Evolutionary conservation across 2,329 filamentous ascomycete genomes (phyloP).

Genomic region (Pseudocercospora ulei): DNA sequence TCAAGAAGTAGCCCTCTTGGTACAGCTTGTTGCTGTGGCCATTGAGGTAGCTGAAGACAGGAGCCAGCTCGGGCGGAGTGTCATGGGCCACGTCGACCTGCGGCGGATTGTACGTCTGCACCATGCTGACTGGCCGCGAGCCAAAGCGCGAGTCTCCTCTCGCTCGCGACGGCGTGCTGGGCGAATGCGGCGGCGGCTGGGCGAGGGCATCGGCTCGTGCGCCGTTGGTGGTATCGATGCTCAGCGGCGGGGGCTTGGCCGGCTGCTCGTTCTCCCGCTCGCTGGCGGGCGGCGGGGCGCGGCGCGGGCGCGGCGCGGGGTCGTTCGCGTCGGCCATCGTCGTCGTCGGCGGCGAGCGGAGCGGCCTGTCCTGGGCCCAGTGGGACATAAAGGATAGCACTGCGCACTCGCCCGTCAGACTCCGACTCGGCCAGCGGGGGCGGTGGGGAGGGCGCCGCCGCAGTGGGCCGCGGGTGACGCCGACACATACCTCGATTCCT

Average conservation of each 20-base stretch:
- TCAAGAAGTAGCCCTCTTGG: constrained; percentile 95
- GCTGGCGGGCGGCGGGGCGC: constrained; percentile 16
- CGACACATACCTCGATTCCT: constrained; percentile 33
- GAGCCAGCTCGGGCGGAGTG: constrained; percentile 83
- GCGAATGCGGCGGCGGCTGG: constrained; percentile 34
- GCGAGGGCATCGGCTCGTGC: constrained; percentile 33
- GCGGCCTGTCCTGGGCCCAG: constrained; percentile 46
- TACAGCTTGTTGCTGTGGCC: constrained; percentile 94
- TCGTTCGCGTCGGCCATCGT: constrained; percentile 17
- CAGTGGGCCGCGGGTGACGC: constrained; percentile 12
- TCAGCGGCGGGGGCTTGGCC: constrained; percentile 18
- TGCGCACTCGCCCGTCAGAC: constrained; percentile 35
- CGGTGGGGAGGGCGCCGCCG: constrained; percentile 10
- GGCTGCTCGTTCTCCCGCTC: constrained; percentile 18
- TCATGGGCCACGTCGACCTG: constrained; percentile 76
- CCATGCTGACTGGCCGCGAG: constrained; percentile 72
- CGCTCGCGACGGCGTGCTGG: constrained; percentile 35
- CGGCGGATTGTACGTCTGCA: constrained; percentile 74
- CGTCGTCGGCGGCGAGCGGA: constrained; percentile 32
- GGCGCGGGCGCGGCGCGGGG: constrained; percentile 10
- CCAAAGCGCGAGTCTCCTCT: constrained; percentile 43
- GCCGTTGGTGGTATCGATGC: constrained; percentile 28
- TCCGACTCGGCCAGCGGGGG: constrained; percentile 1
- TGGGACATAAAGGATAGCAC: constrained; percentile 84
- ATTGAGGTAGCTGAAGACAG: constrained; percentile 88